A percentile compares a stretch with the other conserved stretches of the same genome.
Conservation (phyloP, 2,329 filamentous ascomycete genomes). For the Nothophaeocryptopus gaeumannii region DNA sequence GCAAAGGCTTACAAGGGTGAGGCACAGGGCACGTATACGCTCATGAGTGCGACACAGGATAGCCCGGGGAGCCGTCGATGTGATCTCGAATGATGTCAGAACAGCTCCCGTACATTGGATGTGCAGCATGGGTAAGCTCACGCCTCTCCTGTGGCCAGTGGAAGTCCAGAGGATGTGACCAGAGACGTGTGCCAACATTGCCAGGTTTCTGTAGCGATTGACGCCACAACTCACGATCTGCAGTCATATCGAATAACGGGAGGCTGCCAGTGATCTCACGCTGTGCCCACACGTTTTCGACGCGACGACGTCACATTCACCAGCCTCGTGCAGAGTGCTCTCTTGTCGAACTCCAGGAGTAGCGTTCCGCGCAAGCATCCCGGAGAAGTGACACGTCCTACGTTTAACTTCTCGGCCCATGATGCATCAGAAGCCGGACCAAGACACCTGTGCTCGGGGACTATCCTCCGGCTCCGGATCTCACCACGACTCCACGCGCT, state of each 20-base stretch:
- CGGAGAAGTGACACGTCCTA: not conserved
- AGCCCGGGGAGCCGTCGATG: slow-evolving; percentile 9
- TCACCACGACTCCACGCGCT: too few species aligned
- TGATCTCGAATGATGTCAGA: slow-evolving; percentile 17
- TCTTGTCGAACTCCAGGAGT: too few species aligned
- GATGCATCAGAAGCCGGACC: too few species aligned
- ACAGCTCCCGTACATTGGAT: slow-evolving; percentile 11
- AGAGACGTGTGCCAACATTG: slow-evolving; percentile 9
- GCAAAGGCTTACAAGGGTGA: slow-evolving; percentile 11
- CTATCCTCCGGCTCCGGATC: too few species aligned
- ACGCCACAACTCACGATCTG: slow-evolving; percentile 15
- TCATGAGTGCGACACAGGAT: slow-evolving; percentile 8
- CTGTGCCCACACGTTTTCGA: slow-evolving; percentile 3
- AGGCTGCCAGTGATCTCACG: not conserved
- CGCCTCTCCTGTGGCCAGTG: slow-evolving; percentile 14
- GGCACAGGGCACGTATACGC: slow-evolving; percentile 9
- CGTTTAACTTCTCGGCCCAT: not conserved
- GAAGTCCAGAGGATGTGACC: not conserved
- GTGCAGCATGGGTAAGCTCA: slow-evolving; percentile 13
- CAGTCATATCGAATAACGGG: slow-evolving; percentile 9
- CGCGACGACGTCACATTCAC: not conserved
- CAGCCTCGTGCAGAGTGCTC: too few species aligned
- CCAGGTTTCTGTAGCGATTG: slow-evolving; percentile 11
- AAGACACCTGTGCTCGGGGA: too few species aligned
- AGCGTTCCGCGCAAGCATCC: slow-evolving; percentile 1